phyloP scores from a whole-genome alignment of 768 basidiomycete genomes.

The Psilocybe sp. region DNA sequence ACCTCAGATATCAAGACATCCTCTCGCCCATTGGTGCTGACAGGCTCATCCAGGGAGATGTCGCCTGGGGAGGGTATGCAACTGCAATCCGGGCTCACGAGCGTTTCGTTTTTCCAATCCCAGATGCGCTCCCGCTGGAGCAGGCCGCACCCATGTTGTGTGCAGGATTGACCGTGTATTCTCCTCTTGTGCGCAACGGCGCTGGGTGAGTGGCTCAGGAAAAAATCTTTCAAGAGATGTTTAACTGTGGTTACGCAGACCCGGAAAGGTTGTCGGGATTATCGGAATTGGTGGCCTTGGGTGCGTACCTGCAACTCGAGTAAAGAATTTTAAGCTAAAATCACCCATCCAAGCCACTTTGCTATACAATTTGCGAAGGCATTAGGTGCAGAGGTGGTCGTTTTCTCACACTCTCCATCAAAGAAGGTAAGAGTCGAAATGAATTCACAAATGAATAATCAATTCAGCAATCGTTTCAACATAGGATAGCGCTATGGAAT shows the following conservation, averaged over 20 bases:
- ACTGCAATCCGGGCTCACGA: constrained; percentile 44
- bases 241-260: constrained; percentile 29
- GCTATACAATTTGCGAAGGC: constrained; percentile 29
- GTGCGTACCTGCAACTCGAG: constrained; percentile 12
- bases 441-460: not conserved
- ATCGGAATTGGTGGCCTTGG: constrained; percentile 65
- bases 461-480: not conserved
- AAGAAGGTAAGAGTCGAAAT: constrained; percentile 1
- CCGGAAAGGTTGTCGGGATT: constrained; percentile 64
- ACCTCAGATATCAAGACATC: not conserved
- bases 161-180: constrained; percentile 60
- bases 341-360: constrained; percentile 21
- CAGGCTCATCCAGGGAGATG: constrained; percentile 21
- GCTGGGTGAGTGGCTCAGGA: constrained; percentile 22
- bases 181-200: constrained; percentile 54
- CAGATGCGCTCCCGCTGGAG: constrained; percentile 46
- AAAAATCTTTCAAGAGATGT: not conserved
- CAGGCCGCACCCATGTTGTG: constrained; percentile 64
- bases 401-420: constrained; percentile 1
- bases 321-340: not conserved
- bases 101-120: constrained; percentile 59
- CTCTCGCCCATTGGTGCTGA: not conserved
- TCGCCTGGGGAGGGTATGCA: constrained; percentile 47
- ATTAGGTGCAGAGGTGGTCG: constrained; percentile 2
- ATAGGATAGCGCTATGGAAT: constrained; percentile 9